Conservation (phyloP, 345 rosid species). For the Populus euphratica region DNA sequence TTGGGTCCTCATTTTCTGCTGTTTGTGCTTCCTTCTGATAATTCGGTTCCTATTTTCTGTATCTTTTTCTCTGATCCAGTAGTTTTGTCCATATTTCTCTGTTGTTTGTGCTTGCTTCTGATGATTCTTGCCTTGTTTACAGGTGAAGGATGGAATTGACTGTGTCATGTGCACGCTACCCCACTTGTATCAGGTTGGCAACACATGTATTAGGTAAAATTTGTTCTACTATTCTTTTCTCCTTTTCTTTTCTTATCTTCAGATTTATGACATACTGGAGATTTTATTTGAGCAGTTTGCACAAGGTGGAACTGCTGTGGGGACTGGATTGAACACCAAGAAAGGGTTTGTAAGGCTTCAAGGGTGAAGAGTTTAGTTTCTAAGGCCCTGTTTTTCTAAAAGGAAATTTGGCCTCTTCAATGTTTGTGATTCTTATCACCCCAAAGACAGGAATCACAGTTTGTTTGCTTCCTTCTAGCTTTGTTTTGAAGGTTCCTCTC, state of each 20-base stretch:
- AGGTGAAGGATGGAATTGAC: constrained; percentile 90
- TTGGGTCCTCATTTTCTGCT: not conserved
- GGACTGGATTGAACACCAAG: constrained; percentile 94
- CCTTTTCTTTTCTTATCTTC: not conserved
- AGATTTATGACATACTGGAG: constrained; percentile 32
- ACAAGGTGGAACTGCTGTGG: constrained; percentile 99
- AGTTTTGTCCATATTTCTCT: not conserved
- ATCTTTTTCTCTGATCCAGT: not conserved
- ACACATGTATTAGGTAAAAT: constrained; percentile 11
- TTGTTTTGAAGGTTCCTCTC: not conserved
- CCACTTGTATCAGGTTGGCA: constrained; percentile 76
- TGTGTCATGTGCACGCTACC: constrained; percentile 71
- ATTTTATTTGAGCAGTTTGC: constrained; percentile 68
- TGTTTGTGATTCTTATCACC: not conserved
- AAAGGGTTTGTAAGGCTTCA: constrained; percentile 61
- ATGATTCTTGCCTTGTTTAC: not conserved
- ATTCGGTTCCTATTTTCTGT: not conserved
- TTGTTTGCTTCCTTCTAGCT: not conserved
- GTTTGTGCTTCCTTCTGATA: constrained; percentile 1
- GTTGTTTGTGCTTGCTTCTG: not conserved
- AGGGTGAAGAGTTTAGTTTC: constrained; percentile 2
- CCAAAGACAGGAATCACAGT: not conserved
- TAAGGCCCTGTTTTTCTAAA: no score
- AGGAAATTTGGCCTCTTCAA: not conserved
- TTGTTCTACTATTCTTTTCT: constrained; percentile 9